phyloP scores from a whole-genome alignment of 169 alveolate species.

The Besnoitia besnoiti region DNA sequence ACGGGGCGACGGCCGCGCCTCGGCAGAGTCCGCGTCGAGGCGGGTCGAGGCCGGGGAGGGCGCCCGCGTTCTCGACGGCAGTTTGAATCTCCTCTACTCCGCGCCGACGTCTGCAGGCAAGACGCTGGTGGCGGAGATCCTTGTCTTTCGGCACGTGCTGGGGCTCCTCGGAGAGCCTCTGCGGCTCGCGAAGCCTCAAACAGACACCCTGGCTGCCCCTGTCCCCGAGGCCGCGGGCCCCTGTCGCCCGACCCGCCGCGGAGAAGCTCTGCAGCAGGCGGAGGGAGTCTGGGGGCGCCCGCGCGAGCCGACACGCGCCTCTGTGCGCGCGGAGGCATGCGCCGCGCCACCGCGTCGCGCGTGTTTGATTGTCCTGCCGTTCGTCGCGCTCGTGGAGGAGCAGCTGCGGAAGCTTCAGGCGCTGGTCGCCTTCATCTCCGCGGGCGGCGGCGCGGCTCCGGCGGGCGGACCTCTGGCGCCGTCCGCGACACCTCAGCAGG shows the following conservation, averaged over 20 bases:
- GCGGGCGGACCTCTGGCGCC: neutral
- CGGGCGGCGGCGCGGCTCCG: neutral
- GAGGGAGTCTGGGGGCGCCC: neutral
- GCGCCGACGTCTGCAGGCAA: constrained; percentile 88
- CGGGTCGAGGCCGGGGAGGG: no score
- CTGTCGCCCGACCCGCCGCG: neutral
- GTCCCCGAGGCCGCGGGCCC: no score
- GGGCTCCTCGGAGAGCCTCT: constrained; percentile 43
- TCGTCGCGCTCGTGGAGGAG: constrained; percentile 78
- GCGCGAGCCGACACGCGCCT: no score
- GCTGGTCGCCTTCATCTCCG: neutral
- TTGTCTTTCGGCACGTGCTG: constrained; percentile 68
- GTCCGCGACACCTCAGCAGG: neutral
- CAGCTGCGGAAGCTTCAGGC: constrained; percentile 69
- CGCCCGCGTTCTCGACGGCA: constrained; percentile 66
- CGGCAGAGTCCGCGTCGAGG: no score
- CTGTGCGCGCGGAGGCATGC: neutral
- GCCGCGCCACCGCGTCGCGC: constrained; percentile 8
- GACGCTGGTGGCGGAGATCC: constrained; percentile 79
- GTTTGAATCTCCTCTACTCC: constrained; percentile 77
- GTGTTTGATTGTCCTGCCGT: constrained; percentile 78
- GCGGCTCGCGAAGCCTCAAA: constrained; percentile 21
- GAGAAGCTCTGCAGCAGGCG: neutral
- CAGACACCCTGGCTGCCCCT: no score
- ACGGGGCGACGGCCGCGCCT: no score